Evolutionary conservation across 192 early-diverging fungal genomes (phyloP), one percentile per base, ranked within the genome.

Genomic region (Backusella australiensis): DNA sequence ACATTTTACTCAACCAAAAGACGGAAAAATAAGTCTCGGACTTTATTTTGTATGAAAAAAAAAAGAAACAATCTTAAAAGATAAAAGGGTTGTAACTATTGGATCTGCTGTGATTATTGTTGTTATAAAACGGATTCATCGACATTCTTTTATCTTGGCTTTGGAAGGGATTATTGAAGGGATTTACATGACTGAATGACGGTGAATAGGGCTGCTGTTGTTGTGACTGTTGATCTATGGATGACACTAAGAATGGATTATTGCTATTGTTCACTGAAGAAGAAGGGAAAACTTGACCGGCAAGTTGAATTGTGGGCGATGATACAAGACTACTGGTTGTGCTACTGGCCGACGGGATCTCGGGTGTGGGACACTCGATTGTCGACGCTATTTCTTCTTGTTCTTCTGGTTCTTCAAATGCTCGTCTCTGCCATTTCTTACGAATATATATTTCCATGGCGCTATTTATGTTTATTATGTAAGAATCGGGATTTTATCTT

Each of bases 401-500:
- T 63, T 63, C 34, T 39, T 39, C 68, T 69, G 21, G 68, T 15
- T 69, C 76, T 72, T 71, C 52, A 72, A 77, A 77, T 26, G 59
- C 78, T 39, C 87, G 90, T 69, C 81, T 90, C 76, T 97, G 94
- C 83, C 96, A 99, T 84, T 99, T 99, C 84, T 95, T 88, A 35
- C 95, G 91, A 70, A 99, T 96, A 72, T 91, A 97, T 46, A 86
- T 84, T 77, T 97, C 95, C 87, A 97, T 90, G 36, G 94, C 94
- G 26, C 92, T 91, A 81, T 76, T 41, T 44, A 66, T 53, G 32
- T 26, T 36, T 34, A 71, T 26, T 17, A 42, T 73, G 34, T 26
- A 2, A 67, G 17, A 49, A 49, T 32, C 35, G 42, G 59, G 36
- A 1, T 8, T 34, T 12, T 44, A 44, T 35, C 67, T 1, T 4